These are phyloP conservation scores for Phoenix roebelenii DNA, from an alignment of 176 grass and related monocot species.

Conservation along the genomic window DNA sequence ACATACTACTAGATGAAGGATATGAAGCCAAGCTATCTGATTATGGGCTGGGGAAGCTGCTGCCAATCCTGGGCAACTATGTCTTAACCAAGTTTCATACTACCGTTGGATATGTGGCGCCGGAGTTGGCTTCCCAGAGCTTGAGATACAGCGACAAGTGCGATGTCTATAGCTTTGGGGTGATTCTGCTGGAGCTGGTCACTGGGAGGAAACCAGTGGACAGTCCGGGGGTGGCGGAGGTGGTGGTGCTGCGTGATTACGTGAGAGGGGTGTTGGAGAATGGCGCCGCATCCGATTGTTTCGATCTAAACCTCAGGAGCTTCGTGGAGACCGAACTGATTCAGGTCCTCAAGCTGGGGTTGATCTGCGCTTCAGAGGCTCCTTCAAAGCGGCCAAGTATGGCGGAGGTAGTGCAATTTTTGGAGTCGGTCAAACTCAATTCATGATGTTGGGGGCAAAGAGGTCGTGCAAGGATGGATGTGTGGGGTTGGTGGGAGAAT, in stretches of 20 bases:
- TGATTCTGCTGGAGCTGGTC: slow-evolving; percentile 85
- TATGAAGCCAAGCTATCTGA: slow-evolving; percentile 89
- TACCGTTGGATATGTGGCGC: slow-evolving; percentile 74
- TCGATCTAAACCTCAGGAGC: slow-evolving; percentile 56
- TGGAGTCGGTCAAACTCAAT: slow-evolving; percentile 81
- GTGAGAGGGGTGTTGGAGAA: slow-evolving; percentile 76
- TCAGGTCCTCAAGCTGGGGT: slow-evolving; percentile 86
- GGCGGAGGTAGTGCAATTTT: slow-evolving; percentile 93
- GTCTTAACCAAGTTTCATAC: slow-evolving; percentile 70
- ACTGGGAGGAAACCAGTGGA: slow-evolving; percentile 80
- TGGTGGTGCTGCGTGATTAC: slow-evolving; percentile 57
- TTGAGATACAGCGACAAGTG: slow-evolving; percentile 82
- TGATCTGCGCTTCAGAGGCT: slow-evolving; percentile 78
- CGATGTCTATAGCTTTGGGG: slow-evolving; percentile 97
- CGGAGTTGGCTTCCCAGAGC: slow-evolving; percentile 68
- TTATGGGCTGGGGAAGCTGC: slow-evolving; percentile 78
- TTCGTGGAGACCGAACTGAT: slow-evolving; percentile 79
- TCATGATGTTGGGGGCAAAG: slow-evolving; percentile 25
- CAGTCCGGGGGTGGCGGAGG: slow-evolving; percentile 35
- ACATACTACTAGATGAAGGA: slow-evolving; percentile 70
- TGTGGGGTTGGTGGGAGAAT: background rate
- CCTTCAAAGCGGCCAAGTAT: slow-evolving; percentile 78
- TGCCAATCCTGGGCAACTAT: slow-evolving; percentile 74
- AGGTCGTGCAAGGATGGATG: no score
- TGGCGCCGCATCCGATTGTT: slow-evolving; percentile 61